phyloP scores from a whole-genome alignment of 1,139 yeast genomes.

The Kurtzmaniella quercitrusa region DNA sequence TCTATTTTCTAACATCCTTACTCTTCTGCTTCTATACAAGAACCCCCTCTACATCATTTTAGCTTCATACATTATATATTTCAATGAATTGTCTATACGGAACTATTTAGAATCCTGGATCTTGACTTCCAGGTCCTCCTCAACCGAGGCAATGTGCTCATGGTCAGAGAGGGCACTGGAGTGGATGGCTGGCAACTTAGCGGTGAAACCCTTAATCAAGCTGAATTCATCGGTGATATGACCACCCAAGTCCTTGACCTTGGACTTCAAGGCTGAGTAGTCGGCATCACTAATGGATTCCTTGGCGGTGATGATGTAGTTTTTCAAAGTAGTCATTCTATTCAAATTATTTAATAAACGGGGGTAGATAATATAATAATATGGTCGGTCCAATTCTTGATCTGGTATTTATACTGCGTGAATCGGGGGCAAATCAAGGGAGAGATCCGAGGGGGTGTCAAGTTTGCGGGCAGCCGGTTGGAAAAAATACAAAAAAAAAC shows the following conservation, averaged over 20 bases:
- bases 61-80: neutral
- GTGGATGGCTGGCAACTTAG: constrained; percentile 49
- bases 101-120: constrained; percentile 23
- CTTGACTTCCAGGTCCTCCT: constrained; percentile 59
- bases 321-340: constrained; percentile 18
- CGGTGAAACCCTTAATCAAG: constrained; percentile 66
- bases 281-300: constrained; percentile 31
- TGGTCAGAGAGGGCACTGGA: constrained; percentile 36
- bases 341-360: neutral
- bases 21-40: too few relatives aligned
- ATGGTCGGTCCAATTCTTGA: neutral
- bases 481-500: neutral
- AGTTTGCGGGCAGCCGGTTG: neutral
- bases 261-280: constrained; percentile 25
- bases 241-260: constrained; percentile 52
- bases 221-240: constrained; percentile 58
- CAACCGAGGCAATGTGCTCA: constrained; percentile 48
- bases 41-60: too few relatives aligned
- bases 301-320: constrained; percentile 37
- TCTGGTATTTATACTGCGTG: neutral
- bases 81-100: neutral
- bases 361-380: too few relatives aligned
- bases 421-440: neutral
- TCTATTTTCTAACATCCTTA: too few relatives aligned
- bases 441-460: neutral